Evolutionary conservation across 768 basidiomycete genomes (phyloP).

Genomic region (Lactarius trivialis): DNA sequence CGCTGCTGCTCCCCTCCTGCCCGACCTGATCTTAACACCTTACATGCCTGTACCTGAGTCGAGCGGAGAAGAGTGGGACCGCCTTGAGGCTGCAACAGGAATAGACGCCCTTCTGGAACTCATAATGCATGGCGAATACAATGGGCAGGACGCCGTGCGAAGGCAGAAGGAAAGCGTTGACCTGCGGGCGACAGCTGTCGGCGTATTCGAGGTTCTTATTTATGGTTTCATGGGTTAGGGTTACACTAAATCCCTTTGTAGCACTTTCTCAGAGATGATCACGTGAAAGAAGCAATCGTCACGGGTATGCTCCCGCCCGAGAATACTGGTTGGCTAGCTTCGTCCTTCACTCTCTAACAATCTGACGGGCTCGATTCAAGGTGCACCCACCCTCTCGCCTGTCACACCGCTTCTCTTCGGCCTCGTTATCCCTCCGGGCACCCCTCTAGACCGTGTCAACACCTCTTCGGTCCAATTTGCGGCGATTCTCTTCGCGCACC

Average conservation of each 20-base stretch:
- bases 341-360: constrained; percentile 24
- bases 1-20: constrained; percentile 53
- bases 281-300: constrained; percentile 60
- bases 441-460: constrained; percentile 49
- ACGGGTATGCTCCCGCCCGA: constrained; percentile 65
- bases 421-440: constrained; percentile 55
- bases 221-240: neutral
- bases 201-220: constrained; percentile 68
- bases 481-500: constrained; percentile 70
- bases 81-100: constrained; percentile 72
- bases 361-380: constrained; percentile 17
- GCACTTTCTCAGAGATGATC: constrained; percentile 75
- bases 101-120: constrained; percentile 79
- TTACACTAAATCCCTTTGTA: constrained; percentile 27
- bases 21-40: constrained; percentile 60
- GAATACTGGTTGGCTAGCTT: constrained; percentile 32
- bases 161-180: constrained; percentile 62
- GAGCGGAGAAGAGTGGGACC: constrained; percentile 89
- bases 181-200: constrained; percentile 67
- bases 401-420: constrained; percentile 65
- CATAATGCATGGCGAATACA: constrained; percentile 83
- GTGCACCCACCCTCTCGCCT: constrained; percentile 35
- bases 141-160: constrained; percentile 52
- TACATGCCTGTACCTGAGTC: constrained; percentile 76
- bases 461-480: constrained; percentile 68